Conservation (phyloP, 257 asterid genomes). For the Parsonsia alboflavescens region DNA sequence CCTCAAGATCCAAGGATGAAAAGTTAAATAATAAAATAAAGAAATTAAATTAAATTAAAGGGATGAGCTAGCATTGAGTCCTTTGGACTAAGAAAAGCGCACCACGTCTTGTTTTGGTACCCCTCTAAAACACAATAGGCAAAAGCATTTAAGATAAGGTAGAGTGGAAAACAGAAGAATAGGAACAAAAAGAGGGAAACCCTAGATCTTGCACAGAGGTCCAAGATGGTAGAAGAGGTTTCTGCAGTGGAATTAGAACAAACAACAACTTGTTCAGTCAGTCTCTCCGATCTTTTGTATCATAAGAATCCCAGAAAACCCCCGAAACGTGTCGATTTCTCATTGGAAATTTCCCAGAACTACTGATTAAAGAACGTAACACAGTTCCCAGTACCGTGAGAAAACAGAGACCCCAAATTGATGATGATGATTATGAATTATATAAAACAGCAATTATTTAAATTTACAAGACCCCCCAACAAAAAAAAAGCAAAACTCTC, state of each 20-base stretch:
- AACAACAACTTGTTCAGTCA: slow-evolving; percentile 37
- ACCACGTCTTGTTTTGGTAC: slow-evolving; percentile 8
- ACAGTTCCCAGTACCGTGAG: background rate
- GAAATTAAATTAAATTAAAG: background rate
- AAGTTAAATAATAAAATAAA: slow-evolving; percentile 6
- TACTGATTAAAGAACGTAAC: background rate
- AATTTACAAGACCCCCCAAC: too few species aligned
- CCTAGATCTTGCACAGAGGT: slow-evolving; percentile 84
- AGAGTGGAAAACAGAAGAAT: slow-evolving; percentile 7
- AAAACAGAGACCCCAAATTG: background rate
- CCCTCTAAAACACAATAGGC: slow-evolving; percentile 5
- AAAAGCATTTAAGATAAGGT: slow-evolving; percentile 21
- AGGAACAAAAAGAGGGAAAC: slow-evolving; percentile 46
- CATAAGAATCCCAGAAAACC: slow-evolving; percentile 22
- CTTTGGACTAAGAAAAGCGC: slow-evolving; percentile 18
- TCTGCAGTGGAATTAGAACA: slow-evolving; percentile 29
- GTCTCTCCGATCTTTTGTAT: slow-evolving; percentile 19
- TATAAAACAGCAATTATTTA: too few species aligned
- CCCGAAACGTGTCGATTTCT: slow-evolving; percentile 50
- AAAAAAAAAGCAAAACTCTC: too few species aligned
- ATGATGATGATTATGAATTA: too few species aligned
- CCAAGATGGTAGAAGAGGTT: slow-evolving; percentile 36
- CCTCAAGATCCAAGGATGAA: slow-evolving; percentile 44
- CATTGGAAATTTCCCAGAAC: slow-evolving; percentile 27
- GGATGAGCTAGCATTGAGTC: slow-evolving; percentile 27